Evolutionary conservation across 257 asterid species (phyloP).

Genomic region (Solanum lignicaule): DNA sequence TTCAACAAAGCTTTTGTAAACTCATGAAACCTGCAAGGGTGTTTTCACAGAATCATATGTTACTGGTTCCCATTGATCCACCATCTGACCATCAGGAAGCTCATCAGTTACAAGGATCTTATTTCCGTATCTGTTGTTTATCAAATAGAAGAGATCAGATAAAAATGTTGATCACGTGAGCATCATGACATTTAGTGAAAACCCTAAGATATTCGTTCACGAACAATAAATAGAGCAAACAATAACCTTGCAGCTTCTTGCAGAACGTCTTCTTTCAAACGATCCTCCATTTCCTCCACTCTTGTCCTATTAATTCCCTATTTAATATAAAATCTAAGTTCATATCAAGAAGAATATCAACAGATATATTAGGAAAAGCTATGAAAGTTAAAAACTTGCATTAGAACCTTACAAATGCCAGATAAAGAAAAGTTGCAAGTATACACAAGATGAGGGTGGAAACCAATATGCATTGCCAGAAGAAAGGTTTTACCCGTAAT

Average conservation of each 20-base stretch:
- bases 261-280: conserved; percentile 84
- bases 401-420: background rate
- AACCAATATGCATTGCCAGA: background rate
- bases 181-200: background rate
- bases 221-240: background rate
- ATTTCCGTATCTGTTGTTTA: conserved; percentile 74
- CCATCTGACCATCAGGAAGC: conserved; percentile 99
- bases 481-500: background rate
- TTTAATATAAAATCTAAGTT: conserved; percentile 42
- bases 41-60: conserved; percentile 72
- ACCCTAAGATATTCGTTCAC: background rate
- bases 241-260: conserved; percentile 77
- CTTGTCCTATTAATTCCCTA: conserved; percentile 98
- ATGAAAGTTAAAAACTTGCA: background rate
- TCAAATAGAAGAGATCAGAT: conserved; percentile 9
- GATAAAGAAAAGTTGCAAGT: background rate
- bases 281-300: conserved; percentile 98
- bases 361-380: background rate
- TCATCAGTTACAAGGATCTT: conserved; percentile 98
- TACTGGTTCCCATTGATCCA: conserved; percentile 99
- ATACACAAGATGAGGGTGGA: background rate
- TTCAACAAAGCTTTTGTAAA: background rate
- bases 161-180: background rate
- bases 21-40: conserved; percentile 64
- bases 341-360: conserved; percentile 17